phyloP scores from a whole-genome alignment of 1,284 basidiomycete species.

The Leccinum brunneo-olivaceum region DNA sequence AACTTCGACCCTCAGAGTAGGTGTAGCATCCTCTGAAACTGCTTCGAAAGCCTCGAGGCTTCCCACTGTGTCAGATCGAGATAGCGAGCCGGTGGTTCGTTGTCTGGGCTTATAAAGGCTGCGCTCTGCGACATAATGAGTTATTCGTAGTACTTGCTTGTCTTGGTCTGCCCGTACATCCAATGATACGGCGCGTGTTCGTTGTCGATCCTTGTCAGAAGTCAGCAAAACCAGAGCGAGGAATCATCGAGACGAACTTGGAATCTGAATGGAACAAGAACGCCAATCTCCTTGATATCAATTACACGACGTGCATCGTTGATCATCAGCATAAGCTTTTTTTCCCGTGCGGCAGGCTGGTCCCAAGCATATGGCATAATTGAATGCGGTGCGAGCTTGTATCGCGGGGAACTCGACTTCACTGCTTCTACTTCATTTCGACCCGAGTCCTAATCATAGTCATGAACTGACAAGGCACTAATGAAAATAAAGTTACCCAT shows the following conservation, averaged over 20 bases:
- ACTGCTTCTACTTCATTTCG: constrained; percentile 37
- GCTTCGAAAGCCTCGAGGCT: constrained; percentile 85
- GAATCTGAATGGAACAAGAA: constrained; percentile 87
- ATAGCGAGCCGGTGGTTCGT: constrained; percentile 40
- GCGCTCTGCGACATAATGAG: constrained; percentile 79
- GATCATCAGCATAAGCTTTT: constrained; percentile 70
- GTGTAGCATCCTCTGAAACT: constrained; percentile 69
- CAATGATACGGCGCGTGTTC: constrained; percentile 68
- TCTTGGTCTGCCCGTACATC: constrained; percentile 91
- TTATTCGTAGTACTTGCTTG: constrained; percentile 83
- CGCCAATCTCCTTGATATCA: constrained; percentile 96
- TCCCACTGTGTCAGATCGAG: constrained; percentile 66
- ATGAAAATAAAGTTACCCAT: constrained; percentile 43
- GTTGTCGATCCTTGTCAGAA: constrained; percentile 47
- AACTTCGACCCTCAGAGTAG: constrained; percentile 65
- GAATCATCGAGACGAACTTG: constrained; percentile 40
- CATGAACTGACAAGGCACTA: constrained; percentile 1
- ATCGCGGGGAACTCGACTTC: constrained; percentile 31
- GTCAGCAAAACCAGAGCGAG: constrained; percentile 6
- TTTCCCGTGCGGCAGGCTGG: constrained; percentile 79
- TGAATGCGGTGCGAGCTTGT: constrained; percentile 56
- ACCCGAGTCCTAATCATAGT: constrained; percentile 41
- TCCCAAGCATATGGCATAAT: constrained; percentile 88
- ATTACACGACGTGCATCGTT: constrained; percentile 67
- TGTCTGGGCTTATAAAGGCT: constrained; percentile 86